Base-by-base conservation (phyloP, 768 basidiomycete species). In the Hericium erinaceus region DNA sequence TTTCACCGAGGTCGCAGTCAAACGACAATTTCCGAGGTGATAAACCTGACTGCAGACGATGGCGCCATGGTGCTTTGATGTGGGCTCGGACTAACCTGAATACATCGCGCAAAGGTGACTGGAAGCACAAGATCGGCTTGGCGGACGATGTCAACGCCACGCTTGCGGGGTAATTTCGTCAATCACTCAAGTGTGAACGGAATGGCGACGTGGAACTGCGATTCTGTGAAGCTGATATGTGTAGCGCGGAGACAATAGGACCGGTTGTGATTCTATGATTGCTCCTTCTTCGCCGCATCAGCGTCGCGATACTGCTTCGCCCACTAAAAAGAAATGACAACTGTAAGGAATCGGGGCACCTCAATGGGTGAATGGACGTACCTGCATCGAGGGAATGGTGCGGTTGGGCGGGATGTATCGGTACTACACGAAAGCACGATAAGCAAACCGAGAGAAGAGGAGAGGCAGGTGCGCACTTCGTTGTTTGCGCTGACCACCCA, bases 401-500 rank as follows among this genome's bases (percentile, higher is more conserved):
- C 60, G 62, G 41, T 15, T 54, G 26, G 62, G 62, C 48, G 58
- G 57, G n/a, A 56, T 58, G 52, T 56, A 61, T 24, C 62, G 60
- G 33, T 52, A 49, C 62, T 63, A 26, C 26, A 26, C 22, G 9
- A 22, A 54, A 7, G 26, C 11, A 33, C 18, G 28, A 22, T 6
- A 7, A 18, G 39, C 39, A 46, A 46, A n/a, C 3, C 4, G 44
- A 20, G 10, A 20, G 12, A 20, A 46, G 15, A 20, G 44, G 9
- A 13, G 10, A 20, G 44, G 9, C 16, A n/a, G 39, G 20, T 26
- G 68, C 85, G 64, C 62, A 92, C 92, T 83, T 95, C 93, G 62
- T 83, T 79, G 55, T 80, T 80, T 13, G 91, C 90, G 61, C 88
- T 91, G 58, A 87, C 69, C 37, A 72, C 77, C 85, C 86, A 94